These are phyloP conservation scores for Metahyphopichia silvanorum DNA, from an alignment of 805 yeast genomes.

Conservation along the genomic window DNA sequence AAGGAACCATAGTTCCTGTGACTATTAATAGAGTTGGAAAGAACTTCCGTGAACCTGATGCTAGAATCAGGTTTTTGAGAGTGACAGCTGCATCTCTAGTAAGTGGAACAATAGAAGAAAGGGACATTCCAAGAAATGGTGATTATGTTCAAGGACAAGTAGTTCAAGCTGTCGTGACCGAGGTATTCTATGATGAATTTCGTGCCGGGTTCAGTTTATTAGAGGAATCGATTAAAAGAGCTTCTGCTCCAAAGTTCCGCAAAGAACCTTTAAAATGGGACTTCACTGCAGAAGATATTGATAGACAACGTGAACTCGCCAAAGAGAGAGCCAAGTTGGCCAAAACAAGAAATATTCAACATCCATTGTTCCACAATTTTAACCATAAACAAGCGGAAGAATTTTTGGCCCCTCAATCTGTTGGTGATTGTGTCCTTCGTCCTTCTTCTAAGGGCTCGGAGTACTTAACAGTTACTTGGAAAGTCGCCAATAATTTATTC, in stretches of 20 bases:
- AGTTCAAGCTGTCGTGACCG: constrained; percentile 74
- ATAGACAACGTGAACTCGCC: constrained; percentile 53
- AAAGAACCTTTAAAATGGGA: constrained; percentile 78
- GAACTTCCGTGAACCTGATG: constrained; percentile 54
- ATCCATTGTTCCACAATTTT: constrained; percentile 84
- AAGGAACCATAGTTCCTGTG: constrained; percentile 74
- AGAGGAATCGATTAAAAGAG: constrained; percentile 59
- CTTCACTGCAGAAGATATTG: constrained; percentile 66
- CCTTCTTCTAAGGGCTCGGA: constrained; percentile 90
- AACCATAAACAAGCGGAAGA: constrained; percentile 89
- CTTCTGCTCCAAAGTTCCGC: constrained; percentile 42
- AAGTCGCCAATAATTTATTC: constrained; percentile 83
- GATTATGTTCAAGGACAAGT: constrained; percentile 66
- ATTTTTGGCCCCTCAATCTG: constrained; percentile 78
- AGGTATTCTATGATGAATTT: constrained; percentile 70
- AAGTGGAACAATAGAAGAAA: constrained; percentile 45
- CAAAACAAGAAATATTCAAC: constrained; percentile 78
- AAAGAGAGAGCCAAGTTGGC: constrained; percentile 65
- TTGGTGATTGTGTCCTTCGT: constrained; percentile 91
- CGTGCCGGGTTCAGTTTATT: constrained; percentile 71
- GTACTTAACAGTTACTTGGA: constrained; percentile 93
- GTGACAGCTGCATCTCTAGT: constrained; percentile 40
- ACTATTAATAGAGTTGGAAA: constrained; percentile 65
- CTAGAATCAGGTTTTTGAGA: constrained; percentile 36
- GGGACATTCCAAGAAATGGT: constrained; percentile 42